Evolutionary conservation across 768 basidiomycete species (phyloP).

Genomic region (Lactifluus hygrophoroides): DNA sequence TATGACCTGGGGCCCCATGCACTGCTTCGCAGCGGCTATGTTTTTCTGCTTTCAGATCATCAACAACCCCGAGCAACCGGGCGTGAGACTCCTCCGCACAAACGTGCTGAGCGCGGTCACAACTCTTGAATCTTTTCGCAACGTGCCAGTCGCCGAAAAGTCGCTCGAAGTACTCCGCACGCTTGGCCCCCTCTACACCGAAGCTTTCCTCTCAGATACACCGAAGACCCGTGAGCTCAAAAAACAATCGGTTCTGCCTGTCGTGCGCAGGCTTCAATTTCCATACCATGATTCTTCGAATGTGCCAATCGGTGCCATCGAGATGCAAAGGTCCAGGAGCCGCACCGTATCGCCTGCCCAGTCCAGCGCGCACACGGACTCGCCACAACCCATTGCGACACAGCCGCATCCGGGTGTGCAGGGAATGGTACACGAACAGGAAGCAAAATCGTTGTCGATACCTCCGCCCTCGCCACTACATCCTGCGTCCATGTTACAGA

Average conservation of each 20-base stretch:
- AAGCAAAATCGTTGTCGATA: not conserved
- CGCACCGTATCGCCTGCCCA: constrained; percentile 4
- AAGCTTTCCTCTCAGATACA: constrained; percentile 40
- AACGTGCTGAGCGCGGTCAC: constrained; percentile 58
- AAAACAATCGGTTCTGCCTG: constrained; percentile 45
- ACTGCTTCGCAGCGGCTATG: constrained; percentile 73
- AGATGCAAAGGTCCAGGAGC: not conserved
- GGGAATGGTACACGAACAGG: not conserved
- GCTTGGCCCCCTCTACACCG: constrained; percentile 56
- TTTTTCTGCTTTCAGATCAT: constrained; percentile 79
- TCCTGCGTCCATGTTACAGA: not conserved
- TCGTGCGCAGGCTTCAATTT: constrained; percentile 63
- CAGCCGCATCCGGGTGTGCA: not conserved
- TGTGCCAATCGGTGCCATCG: constrained; percentile 24
- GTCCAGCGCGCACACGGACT: not conserved
- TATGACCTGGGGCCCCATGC: constrained; percentile 70
- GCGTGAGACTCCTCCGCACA: constrained; percentile 57
- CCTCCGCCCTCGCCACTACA: not conserved
- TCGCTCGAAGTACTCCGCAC: constrained; percentile 54
- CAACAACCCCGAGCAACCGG: constrained; percentile 64
- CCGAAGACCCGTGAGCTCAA: constrained; percentile 40
- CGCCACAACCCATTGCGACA: not conserved
- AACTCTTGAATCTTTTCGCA: constrained; percentile 51
- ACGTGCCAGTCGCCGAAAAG: constrained; percentile 54
- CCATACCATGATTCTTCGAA: constrained; percentile 65